Base-by-base conservation (phyloP, 768 basidiomycete species). In the Zangia roseola region DNA sequence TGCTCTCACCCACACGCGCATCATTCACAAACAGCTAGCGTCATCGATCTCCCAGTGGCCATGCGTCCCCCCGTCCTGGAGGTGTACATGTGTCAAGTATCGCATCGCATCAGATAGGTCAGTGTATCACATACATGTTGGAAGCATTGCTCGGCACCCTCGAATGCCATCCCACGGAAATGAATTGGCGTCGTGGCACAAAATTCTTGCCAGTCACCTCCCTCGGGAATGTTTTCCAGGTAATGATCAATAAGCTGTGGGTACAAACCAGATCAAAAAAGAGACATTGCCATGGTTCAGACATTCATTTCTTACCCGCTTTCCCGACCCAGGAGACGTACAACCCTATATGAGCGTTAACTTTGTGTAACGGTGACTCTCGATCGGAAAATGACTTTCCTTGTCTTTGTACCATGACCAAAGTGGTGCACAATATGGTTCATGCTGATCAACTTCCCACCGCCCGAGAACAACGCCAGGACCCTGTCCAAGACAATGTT, bases 111-210 rank as follows among this genome's bases (percentile, higher is more conserved):
- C n/a, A n/a, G n/a, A n/a, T n/a, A n/a, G n/a, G n/a, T n/a, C n/a
- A n/a, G n/a, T n/a, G n/a, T n/a, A n/a, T n/a, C n/a, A n/a, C n/a
- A n/a, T n/a, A n/a, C n/a, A n/a, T n/a, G n/a, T n/a, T n/a, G 4
- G 37, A 19, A 9, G 36, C 6, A 57, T 57, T 30, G 13, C 47
- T 35, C 40, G n/a, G n/a, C n/a, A n/a, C n/a, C n/a, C n/a, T n/a
- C n/a, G n/a, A n/a, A n/a, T n/a, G n/a, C n/a, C n/a, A n/a, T n/a
- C n/a, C n/a, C n/a, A n/a, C n/a, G n/a, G n/a, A 70, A 65, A n/a
- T 21, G n/a, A 10, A 47, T 43, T 2, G 69, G 69, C 0, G 69
- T 71, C 2, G 70, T 68, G 2, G 67, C 65, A 42, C 69, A 70
- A 45, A 71, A 69, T 14, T 64, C 60, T 13, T 38, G 50, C 69